Conservation (phyloP, 306 rosid genomes). For the Potentilla sterilis region DNA sequence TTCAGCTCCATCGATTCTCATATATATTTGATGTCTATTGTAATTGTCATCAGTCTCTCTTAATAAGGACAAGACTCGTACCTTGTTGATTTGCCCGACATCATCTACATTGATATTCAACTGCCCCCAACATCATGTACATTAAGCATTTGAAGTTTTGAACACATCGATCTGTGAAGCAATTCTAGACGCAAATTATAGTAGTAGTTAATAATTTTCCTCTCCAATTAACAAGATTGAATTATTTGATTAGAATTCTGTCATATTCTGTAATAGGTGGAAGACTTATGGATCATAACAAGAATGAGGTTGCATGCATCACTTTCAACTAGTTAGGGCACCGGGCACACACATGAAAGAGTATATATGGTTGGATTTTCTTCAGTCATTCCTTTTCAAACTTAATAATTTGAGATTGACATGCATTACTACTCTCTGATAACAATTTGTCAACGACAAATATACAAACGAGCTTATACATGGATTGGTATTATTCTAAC, state of each 20-base stretch:
- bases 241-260: not conserved
- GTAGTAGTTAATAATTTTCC: too few relatives aligned
- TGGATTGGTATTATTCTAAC: not conserved
- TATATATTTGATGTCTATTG: not conserved
- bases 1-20: not conserved
- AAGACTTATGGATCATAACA: not conserved
- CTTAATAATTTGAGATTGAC: constrained; percentile 5
- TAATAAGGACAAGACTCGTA: not conserved
- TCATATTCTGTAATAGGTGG: not conserved
- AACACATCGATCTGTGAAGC: not conserved
- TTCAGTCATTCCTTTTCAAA: not conserved
- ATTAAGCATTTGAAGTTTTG: not conserved
- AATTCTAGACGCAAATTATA: too few relatives aligned
- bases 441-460: constrained; percentile 3
- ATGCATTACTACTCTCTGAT: not conserved
- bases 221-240: not conserved
- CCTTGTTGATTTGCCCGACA: not conserved
- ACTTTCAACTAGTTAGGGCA: constrained; percentile 9
- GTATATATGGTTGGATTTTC: not conserved
- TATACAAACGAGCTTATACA: not conserved
- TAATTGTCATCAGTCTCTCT: not conserved
- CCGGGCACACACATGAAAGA: not conserved
- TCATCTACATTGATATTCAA: not conserved
- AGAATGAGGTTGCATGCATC: not conserved
- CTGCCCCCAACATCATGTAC: not conserved